A percentile compares a stretch with the other conserved stretches of the same genome.
Conservation (phyloP, 805 yeast genomes). For the Metschnikowia gelsemii region DNA sequence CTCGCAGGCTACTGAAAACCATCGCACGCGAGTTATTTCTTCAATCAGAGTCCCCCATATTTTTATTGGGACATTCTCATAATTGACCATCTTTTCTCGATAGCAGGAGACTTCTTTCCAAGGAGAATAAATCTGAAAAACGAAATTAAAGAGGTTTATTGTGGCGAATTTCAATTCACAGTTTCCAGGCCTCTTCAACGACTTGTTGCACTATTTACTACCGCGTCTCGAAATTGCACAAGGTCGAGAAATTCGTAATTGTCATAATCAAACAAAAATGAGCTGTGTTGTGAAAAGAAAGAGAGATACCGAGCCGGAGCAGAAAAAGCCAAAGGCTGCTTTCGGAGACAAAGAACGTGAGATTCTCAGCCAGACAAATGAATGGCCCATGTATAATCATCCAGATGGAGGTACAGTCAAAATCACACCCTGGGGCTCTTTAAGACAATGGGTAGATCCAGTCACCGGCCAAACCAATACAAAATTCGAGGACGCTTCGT, state of each 20-base stretch:
- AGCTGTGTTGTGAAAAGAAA: conserved; percentile 21
- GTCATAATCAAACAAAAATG: neutral
- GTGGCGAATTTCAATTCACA: no score
- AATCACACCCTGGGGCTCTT: conserved; percentile 63
- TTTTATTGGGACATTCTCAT: neutral
- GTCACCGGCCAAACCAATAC: conserved; percentile 47
- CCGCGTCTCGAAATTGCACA: neutral
- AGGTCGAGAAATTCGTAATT: neutral
- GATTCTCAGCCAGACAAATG: conserved; percentile 26
- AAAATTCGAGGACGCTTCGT: conserved; percentile 45
- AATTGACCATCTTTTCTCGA: neutral
- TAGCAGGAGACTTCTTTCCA: no score
- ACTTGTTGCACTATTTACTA: no score
- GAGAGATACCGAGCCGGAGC: conserved; percentile 26
- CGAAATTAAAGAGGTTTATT: no score
- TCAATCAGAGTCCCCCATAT: neutral
- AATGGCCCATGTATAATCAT: conserved; percentile 57
- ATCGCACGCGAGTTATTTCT: conserved; percentile 1
- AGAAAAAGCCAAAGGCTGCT: conserved; percentile 22
- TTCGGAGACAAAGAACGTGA: conserved; percentile 21
- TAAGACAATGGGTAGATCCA: conserved; percentile 44
- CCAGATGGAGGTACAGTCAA: conserved; percentile 64
- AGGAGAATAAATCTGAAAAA: no score
- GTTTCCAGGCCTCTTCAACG: no score
- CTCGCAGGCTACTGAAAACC: neutral